Conservation (phyloP, 2,329 filamentous ascomycete genomes). For the Lachnellula suecica region DNA sequence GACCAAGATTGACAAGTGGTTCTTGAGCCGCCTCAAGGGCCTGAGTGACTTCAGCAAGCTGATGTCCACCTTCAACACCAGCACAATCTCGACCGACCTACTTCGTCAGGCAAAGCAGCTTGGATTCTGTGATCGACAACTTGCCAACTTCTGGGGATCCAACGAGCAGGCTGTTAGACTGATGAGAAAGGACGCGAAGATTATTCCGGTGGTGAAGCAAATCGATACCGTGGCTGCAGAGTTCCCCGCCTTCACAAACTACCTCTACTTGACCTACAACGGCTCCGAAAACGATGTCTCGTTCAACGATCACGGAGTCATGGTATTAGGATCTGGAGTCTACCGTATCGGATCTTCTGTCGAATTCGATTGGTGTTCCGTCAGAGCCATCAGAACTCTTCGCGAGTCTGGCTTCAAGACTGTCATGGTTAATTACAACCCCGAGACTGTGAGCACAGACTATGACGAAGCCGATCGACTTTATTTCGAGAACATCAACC, state of each 20-base stretch:
- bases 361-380: conserved; percentile 99
- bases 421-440: conserved; percentile 94
- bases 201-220: conserved; percentile 91
- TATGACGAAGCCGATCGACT: conserved; percentile 92
- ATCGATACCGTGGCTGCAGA: conserved; percentile 98
- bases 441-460: conserved; percentile 86
- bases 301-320: conserved; percentile 89
- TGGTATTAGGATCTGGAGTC: conserved; percentile 91
- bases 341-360: conserved; percentile 97
- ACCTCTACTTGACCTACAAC: conserved; percentile 95
- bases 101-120: conserved; percentile 87
- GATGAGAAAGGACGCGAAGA: conserved; percentile 79
- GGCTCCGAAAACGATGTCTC: conserved; percentile 78
- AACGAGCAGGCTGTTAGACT: conserved; percentile 90
- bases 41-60: conserved; percentile 84
- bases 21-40: conserved; percentile 86
- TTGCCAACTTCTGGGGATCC: conserved; percentile 91
- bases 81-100: conserved; percentile 64
- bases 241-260: conserved; percentile 93
- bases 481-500: conserved; percentile 93
- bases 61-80: conserved; percentile 66
- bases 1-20: conserved; percentile 99
- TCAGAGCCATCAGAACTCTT: conserved; percentile 87
- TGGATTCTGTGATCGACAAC: conserved; percentile 90
- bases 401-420: conserved; percentile 85